Conservation (phyloP, 345 rosid species). For the Cardamine resedifolia region DNA sequence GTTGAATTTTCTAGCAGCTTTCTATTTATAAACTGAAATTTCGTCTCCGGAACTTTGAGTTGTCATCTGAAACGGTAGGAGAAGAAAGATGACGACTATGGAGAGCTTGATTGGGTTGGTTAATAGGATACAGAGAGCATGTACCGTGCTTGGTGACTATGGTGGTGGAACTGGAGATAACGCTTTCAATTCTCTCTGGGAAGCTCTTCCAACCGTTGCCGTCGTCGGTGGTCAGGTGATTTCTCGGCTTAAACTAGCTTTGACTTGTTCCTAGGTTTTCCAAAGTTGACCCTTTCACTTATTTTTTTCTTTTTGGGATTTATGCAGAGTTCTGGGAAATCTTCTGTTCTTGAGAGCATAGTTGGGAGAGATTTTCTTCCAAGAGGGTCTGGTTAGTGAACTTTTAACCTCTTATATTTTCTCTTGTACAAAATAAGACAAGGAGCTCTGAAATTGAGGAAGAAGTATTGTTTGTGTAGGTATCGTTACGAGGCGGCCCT, state of each 20-base stretch:
- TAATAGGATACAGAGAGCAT: constrained; percentile 89
- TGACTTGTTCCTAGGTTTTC: constrained; percentile 20
- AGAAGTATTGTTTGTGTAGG: constrained; percentile 42
- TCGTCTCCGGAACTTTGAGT: constrained; percentile 4
- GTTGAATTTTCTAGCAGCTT: constrained; percentile 24
- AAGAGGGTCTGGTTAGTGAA: constrained; percentile 82
- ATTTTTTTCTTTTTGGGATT: background rate
- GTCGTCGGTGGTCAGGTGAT: constrained; percentile 89
- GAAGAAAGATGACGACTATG: constrained; percentile 73
- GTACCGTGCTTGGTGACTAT: constrained; percentile 89
- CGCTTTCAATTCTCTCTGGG: constrained; percentile 87
- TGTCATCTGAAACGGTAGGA: constrained; percentile 10
- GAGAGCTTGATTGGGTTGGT: constrained; percentile 91
- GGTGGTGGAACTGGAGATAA: constrained; percentile 70
- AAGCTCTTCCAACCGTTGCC: constrained; percentile 88
- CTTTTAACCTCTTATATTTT: background rate
- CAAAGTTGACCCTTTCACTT: background rate
- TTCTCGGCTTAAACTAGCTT: background rate
- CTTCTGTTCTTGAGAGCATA: constrained; percentile 95
- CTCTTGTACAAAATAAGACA: background rate
- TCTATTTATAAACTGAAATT: background rate
- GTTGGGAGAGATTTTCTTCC: constrained; percentile 98
- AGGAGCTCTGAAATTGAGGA: constrained; percentile 9
- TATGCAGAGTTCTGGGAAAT: constrained; percentile 90
- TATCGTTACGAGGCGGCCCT: constrained; percentile 86